Base-by-base conservation (phyloP, 257 asterid species). In the Thymus quinquecostatus region DNA sequence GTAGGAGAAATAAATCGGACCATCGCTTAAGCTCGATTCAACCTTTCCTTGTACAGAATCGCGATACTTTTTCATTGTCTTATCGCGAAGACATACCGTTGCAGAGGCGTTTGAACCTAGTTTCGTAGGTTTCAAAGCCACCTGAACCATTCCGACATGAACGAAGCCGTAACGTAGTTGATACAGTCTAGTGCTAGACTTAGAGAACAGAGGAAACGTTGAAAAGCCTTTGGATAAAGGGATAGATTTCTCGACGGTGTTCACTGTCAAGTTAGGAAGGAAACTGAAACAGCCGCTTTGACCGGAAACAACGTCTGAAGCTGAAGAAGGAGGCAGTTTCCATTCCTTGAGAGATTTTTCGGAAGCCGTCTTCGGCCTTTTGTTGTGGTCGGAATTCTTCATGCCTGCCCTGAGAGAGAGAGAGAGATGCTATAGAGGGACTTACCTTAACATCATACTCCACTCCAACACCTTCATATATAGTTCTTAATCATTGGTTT, bases 311-410 rank as follows among this genome's bases (percentile, higher is more conserved):
- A 21, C 5, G 3, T 48, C 54, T 2, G 54, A 48, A 7, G 54
- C 21, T 48, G 54, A 51, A 14, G 34, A 61, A 7, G 50, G 66
- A 61, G 66, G 66, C 3, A 61, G 49, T 61, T 40, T 61, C 66
- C 66, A 61, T 2, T 61, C 8, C 8, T 40, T 6, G 9, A 61
- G 66, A 21, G 50, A 61, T 40, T 61, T 8, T 21, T 21, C 21
- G 21, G 21, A 21, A 21, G 21, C 21, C 21, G 21, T n/a, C 13
- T n/a, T 60, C 7, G 1, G 38, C 48, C 14, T 45, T 59, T 33
- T 59, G 44, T 13, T 13, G n/a, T 59, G 13, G 3, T 32, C 29
- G 10, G 38, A 32, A 38, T 38, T 38, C 41, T 38, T 38, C 41
- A 38, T 38, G 8, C 7, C 41, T 7, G 4, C 4, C 41, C 21